A percentile compares a stretch with the other conserved stretches of the same genome.
Conservation (phyloP, 331 rosid species). For the Saraca asoca region DNA sequence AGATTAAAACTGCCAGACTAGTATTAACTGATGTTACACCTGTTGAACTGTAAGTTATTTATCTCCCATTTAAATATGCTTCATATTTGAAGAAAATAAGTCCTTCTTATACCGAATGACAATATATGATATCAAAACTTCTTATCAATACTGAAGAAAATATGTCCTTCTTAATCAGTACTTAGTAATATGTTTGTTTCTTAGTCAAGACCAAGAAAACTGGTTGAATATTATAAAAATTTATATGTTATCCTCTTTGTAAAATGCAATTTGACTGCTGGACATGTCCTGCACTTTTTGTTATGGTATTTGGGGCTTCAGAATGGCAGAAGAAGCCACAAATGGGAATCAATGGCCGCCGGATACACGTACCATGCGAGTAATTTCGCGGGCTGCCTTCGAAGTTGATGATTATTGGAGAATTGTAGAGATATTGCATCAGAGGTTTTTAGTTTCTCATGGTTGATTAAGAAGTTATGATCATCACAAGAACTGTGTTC, state of each 20-base stretch:
- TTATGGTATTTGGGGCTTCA: slow-evolving; percentile 2
- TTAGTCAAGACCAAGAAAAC: neutral
- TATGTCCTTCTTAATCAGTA: neutral
- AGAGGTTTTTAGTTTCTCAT: slow-evolving; percentile 43
- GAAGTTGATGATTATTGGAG: slow-evolving; percentile 79
- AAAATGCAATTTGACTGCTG: neutral
- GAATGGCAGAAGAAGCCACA: slow-evolving; percentile 83
- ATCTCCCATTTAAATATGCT: neutral
- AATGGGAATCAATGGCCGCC: slow-evolving; percentile 68
- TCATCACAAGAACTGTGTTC: neutral
- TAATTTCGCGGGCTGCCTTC: slow-evolving; percentile 64
- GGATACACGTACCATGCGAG: slow-evolving; percentile 46
- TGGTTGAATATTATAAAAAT: slow-evolving; percentile 7
- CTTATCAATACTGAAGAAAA: neutral
- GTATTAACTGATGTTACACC: slow-evolving; percentile 72
- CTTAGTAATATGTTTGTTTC: neutral
- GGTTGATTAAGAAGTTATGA: neutral
- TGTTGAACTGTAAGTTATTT: slow-evolving; percentile 53
- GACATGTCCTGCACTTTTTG: neutral
- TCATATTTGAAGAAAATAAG: neutral
- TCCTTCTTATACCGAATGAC: neutral
- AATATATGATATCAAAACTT: too few relatives aligned
- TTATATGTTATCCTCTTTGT: neutral
- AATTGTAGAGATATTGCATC: slow-evolving; percentile 62
- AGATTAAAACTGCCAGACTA: slow-evolving; percentile 65